phyloP scores from a whole-genome alignment of 192 early-diverging fungal species.

The Backusella tarrabulga region DNA sequence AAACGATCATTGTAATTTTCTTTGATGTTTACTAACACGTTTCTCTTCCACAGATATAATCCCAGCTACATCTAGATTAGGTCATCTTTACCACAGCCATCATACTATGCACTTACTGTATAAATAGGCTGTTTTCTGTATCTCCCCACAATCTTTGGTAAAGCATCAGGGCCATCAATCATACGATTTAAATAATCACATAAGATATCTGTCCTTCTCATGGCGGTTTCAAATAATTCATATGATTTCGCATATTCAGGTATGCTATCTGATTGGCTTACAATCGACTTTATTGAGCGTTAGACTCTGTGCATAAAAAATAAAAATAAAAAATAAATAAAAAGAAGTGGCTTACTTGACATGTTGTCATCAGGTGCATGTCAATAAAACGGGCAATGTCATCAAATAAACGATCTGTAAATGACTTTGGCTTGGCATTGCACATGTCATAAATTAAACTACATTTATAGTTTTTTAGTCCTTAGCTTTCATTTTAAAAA shows the following conservation, averaged over 20 bases:
- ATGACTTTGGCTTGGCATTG: not conserved
- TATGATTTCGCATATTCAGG: not conserved
- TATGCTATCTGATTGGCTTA: not conserved
- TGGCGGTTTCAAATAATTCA: not conserved
- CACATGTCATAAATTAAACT: constrained; percentile 2
- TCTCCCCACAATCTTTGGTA: not conserved
- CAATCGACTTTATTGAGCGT: not conserved
- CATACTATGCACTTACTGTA: not conserved
- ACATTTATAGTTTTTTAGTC: not conserved
- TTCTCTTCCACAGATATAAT: not conserved
- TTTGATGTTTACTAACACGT: not conserved
- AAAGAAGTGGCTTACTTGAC: not conserved
- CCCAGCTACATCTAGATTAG: not conserved
- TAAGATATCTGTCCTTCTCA: not conserved
- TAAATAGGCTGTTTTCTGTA: not conserved
- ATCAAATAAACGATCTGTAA: not conserved
- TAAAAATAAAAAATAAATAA: not conserved
- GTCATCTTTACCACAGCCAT: no score
- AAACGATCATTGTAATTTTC: not conserved
- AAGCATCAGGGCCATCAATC: not conserved
- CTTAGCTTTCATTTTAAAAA: no score
- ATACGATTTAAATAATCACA: not conserved
- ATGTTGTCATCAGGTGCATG: not conserved
- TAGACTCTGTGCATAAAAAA: not conserved
- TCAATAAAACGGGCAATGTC: not conserved